These are phyloP conservation scores for Cyathus striatus DNA, from an alignment of 768 basidiomycete species.

Conservation along the genomic window DNA sequence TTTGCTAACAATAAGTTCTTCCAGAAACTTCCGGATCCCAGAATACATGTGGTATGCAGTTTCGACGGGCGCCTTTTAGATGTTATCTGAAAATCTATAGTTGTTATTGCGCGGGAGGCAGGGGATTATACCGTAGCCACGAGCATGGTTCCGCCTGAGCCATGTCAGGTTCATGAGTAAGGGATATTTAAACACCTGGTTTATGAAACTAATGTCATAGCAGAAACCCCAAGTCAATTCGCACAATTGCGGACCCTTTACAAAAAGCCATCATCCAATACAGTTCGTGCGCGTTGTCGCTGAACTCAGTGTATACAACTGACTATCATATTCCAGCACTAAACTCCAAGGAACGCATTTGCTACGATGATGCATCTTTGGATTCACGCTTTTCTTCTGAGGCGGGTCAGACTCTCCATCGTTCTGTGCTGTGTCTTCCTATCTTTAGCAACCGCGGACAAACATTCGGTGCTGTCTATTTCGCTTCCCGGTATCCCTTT, in stretches of 20 bases:
- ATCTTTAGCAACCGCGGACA: constrained; percentile 74
- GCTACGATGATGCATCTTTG: constrained; percentile 53
- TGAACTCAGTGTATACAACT: not conserved
- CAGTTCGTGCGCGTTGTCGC: constrained; percentile 31
- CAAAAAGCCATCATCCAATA: constrained; percentile 65
- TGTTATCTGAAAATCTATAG: constrained; percentile 20
- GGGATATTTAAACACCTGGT: too few species aligned
- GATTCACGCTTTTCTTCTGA: constrained; percentile 70
- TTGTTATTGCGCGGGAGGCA: constrained; percentile 63
- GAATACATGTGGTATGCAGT: constrained; percentile 44
- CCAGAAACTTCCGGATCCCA: constrained; percentile 64
- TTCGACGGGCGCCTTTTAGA: not conserved
- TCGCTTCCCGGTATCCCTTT: constrained; percentile 63
- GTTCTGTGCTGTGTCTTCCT: constrained; percentile 64
- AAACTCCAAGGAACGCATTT: constrained; percentile 59
- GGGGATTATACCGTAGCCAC: constrained; percentile 71
- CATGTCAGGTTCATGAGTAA: constrained; percentile 67
- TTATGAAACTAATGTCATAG: too few species aligned
- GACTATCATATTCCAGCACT: constrained; percentile 37
- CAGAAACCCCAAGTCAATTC: constrained; percentile 58
- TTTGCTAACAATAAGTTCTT: not conserved
- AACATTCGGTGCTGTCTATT: constrained; percentile 67
- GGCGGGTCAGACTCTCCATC: constrained; percentile 52
- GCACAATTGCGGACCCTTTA: constrained; percentile 54
- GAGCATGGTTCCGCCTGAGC: constrained; percentile 53